These are phyloP conservation scores for Silene conica DNA, from an alignment of 148 eudicot species.

Conservation along the genomic window DNA sequence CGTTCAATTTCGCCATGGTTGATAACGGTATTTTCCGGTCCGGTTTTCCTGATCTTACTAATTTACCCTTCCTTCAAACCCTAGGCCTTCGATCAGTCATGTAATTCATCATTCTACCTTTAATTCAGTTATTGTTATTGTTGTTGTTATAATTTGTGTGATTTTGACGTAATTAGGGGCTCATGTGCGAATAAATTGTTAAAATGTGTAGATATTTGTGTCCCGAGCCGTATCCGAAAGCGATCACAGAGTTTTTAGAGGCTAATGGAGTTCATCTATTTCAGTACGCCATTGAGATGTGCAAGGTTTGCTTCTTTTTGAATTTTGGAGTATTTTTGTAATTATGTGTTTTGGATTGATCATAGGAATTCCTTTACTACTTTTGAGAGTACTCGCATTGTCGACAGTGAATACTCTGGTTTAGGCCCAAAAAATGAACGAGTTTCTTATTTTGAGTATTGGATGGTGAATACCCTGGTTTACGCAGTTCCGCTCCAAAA, in stretches of 20 bases:
- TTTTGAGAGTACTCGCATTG: too few relatives aligned
- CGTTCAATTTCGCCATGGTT: constrained; percentile 47
- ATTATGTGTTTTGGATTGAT: constrained; percentile 6
- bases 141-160: not conserved
- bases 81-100: constrained; percentile 46
- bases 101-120: constrained; percentile 12
- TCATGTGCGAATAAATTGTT: not conserved
- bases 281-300: constrained; percentile 42
- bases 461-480: too few relatives aligned
- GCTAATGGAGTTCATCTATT: constrained; percentile 39
- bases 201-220: constrained; percentile 38
- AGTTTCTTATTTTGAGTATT: too few relatives aligned
- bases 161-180: not conserved
- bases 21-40: constrained; percentile 45
- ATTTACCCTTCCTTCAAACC: constrained; percentile 39
- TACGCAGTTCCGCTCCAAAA: too few relatives aligned
- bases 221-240: constrained; percentile 44
- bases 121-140: not conserved
- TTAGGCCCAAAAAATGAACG: too few relatives aligned
- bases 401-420: too few relatives aligned
- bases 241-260: constrained; percentile 31
- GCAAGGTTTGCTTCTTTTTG: constrained; percentile 32
- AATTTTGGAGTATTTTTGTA: not conserved
- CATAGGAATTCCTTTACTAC: not conserved
- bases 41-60: constrained; percentile 40